Conservation (phyloP, 768 basidiomycete genomes). For the Boletus barrowsii region DNA sequence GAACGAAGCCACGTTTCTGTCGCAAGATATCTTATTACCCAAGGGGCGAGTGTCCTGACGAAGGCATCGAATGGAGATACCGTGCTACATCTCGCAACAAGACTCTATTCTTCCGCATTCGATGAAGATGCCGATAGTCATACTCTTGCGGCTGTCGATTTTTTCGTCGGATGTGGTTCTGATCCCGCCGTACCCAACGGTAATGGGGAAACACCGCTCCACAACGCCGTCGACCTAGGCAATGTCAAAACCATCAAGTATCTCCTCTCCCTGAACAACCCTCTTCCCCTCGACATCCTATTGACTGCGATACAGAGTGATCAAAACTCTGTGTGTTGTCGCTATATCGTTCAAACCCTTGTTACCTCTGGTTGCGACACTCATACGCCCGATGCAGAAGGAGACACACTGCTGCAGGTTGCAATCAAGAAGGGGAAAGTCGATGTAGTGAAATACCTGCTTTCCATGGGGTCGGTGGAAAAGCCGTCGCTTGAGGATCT, state of each 20-base stretch:
- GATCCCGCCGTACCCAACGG: not conserved
- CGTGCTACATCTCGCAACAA: not conserved
- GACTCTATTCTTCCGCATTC: not conserved
- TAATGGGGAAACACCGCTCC: not conserved
- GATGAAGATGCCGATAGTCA: too few relatives aligned
- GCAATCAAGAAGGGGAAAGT: not conserved
- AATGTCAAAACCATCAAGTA: not conserved
- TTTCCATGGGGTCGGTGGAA: not conserved
- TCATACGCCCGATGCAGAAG: not conserved
- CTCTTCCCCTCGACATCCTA: not conserved
- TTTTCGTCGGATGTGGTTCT: not conserved
- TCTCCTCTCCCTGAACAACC: not conserved
- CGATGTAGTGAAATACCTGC: constrained; percentile 1
- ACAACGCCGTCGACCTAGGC: not conserved
- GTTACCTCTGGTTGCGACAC: not conserved
- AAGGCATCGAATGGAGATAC: not conserved
- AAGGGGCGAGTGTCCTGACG: not conserved
- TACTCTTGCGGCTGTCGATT: not conserved
- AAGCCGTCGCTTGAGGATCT: not conserved
- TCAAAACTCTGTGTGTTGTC: not conserved
- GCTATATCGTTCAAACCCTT: not conserved
- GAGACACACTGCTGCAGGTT: not conserved
- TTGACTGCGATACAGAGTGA: not conserved
- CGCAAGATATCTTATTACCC: not conserved
- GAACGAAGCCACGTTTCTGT: not conserved